These are phyloP conservation scores for Fragilaria crotonensis DNA, from an alignment of 108 stramenopile species.

Conservation along the genomic window DNA sequence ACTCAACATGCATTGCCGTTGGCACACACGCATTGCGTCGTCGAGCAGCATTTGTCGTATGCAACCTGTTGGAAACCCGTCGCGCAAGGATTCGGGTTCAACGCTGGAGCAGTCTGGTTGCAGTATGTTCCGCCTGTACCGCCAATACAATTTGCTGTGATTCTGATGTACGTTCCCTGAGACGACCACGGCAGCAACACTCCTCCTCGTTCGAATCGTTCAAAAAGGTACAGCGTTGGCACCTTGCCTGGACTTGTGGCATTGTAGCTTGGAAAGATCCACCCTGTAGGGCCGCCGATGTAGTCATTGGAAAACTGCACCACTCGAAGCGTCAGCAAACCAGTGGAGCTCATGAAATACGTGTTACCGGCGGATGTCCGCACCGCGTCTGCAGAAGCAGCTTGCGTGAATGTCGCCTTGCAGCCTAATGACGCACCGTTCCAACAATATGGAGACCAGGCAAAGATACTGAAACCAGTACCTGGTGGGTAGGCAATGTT, in stretches of 20 bases:
- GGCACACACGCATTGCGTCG: neutral
- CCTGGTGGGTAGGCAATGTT: slow-evolving; percentile 13
- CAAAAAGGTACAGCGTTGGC: neutral
- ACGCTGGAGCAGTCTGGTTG: neutral
- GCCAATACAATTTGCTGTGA: neutral
- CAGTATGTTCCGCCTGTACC: neutral
- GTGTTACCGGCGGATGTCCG: slow-evolving; percentile 9
- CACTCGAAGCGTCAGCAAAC: slow-evolving; percentile 6
- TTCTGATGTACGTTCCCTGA: neutral
- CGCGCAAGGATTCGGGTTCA: neutral
- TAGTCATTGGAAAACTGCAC: neutral
- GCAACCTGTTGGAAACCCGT: slow-evolving; percentile 4
- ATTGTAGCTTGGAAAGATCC: slow-evolving; percentile 6
- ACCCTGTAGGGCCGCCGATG: neutral
- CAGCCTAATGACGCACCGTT: neutral
- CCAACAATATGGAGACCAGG: slow-evolving; percentile 9
- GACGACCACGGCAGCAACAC: neutral
- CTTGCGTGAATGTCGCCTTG: neutral
- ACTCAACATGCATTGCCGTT: neutral
- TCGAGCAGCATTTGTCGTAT: slow-evolving; percentile 1
- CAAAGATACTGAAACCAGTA: slow-evolving; percentile 7
- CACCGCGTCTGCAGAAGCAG: neutral
- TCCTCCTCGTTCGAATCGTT: slow-evolving; percentile 10
- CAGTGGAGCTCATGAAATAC: slow-evolving; percentile 4
- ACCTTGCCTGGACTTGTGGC: neutral